Evolutionary conservation across 2,329 filamentous ascomycete genomes (phyloP), one percentile per base, ranked within the genome.

Genomic region (Trichoderma citrinoviride): DNA sequence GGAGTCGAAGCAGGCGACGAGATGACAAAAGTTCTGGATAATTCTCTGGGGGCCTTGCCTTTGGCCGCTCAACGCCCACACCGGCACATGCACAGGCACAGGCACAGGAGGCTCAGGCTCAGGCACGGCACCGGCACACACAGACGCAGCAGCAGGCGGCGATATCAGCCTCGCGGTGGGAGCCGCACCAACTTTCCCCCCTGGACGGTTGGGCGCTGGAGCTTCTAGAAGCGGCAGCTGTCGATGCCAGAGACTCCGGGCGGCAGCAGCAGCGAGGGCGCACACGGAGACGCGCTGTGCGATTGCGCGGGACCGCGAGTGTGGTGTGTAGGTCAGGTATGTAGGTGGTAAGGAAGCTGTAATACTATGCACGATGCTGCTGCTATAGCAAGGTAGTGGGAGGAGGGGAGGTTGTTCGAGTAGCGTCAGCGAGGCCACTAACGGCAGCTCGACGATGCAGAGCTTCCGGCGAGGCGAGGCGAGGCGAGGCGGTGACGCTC

Each of bases 201-300:
- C 41, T 21, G 54, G n/a, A 46, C 41, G 41, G 33, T 37, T 27
- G 44, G 47, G 37, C 58, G 47, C 58, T 53, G 43, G 43, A 56
- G 52, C 50, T 54, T 63, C 50, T 63, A 55, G 61, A 63, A 63
- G 61, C 25, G 49, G 61, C 52, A 55, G 50, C 50, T 63, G 61
- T 43, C 37, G 29, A 23, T 61, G 57, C 57, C 46, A 52, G 57
- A 44, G 27, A 53, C 27, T 23, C 44, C 43, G 23, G 56, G 50
- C 56, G 12, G 44, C 58, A 53, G 44, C 46, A 55, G 60, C 40
- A 40, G 58, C 57, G 57, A 61, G 57, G 57, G 57, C 57, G 57
- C 57, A 61, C 58, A 53, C 47, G 40, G n/a, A 53, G 58, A 27
- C 29, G 19, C 27, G 47, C 47, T 53, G 40, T 43, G 33, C 33